Percentiles rank a stretch among this genome's conserved stretches.
Conservation (phyloP, 805 yeast species). For the Schwanniomyces occidentalis region DNA sequence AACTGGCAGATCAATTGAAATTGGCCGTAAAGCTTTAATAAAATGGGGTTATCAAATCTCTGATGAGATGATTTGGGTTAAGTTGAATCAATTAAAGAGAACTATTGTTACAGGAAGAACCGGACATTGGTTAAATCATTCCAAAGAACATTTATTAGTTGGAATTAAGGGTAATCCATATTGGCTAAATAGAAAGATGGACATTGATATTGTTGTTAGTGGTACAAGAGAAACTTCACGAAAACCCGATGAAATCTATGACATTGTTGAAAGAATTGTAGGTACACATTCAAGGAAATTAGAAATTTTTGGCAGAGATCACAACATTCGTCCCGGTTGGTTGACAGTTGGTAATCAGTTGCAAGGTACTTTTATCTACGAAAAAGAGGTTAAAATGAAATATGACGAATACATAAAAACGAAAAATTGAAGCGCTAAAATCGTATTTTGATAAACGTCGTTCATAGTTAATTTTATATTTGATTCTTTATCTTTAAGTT, state of each 20-base stretch:
- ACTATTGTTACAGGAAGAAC: conserved; percentile 95
- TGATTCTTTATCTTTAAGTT: too few species aligned
- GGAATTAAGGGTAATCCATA: conserved; percentile 80
- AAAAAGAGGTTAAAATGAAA: conserved; percentile 52
- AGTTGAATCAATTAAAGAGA: conserved; percentile 81
- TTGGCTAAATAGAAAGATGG: conserved; percentile 69
- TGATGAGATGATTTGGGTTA: conserved; percentile 89
- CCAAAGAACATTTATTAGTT: conserved; percentile 85
- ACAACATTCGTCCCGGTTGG: conserved; percentile 90
- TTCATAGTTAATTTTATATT: too few species aligned
- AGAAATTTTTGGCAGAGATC: conserved; percentile 87
- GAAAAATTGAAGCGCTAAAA: too few species aligned
- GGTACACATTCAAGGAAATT: conserved; percentile 76
- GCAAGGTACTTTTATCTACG: conserved; percentile 57
- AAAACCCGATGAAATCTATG: conserved; percentile 89
- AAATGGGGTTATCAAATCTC: conserved; percentile 81
- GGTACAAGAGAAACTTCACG: conserved; percentile 85
- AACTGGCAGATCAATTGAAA: conserved; percentile 89
- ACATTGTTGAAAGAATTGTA: conserved; percentile 79
- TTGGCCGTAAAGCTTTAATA: conserved; percentile 72
- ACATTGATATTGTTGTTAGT: conserved; percentile 76
- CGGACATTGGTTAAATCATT: conserved; percentile 96
- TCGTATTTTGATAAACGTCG: too few species aligned
- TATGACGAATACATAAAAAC: conserved; percentile 30
- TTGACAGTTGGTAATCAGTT: conserved; percentile 82